These are phyloP conservation scores for Kwoniella mangroviensis DNA, from an alignment of 768 basidiomycete genomes.

Conservation along the genomic window DNA sequence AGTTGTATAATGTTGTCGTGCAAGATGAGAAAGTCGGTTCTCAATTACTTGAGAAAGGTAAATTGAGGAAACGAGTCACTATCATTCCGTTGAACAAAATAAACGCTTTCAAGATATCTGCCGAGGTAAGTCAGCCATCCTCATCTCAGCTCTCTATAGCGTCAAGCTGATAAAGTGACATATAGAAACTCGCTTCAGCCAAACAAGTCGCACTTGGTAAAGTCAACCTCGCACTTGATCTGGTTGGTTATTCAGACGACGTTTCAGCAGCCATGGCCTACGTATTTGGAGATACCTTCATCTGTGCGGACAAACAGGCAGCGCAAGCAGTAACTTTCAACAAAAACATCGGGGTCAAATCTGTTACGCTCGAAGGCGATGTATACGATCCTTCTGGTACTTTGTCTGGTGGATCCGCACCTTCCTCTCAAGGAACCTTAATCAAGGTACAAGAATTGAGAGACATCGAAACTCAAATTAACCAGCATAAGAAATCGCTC, in stretches of 20 bases:
- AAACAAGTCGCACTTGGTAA: constrained; percentile 74
- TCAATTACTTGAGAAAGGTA: constrained; percentile 75
- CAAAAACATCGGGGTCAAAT: constrained; percentile 70
- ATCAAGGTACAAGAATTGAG: constrained; percentile 82
- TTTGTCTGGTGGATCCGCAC: constrained; percentile 86
- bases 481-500: constrained; percentile 63
- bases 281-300: constrained; percentile 89
- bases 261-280: constrained; percentile 87
- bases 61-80: constrained; percentile 83
- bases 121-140: constrained; percentile 60
- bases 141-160: neutral
- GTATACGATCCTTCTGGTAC: constrained; percentile 96
- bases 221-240: constrained; percentile 82
- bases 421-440: constrained; percentile 70
- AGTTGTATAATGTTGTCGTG: constrained; percentile 91
- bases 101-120: constrained; percentile 64
- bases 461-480: constrained; percentile 68
- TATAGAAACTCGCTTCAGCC: constrained; percentile 78
- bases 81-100: constrained; percentile 95
- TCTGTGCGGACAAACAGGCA: constrained; percentile 84
- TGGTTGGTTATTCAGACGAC: constrained; percentile 79
- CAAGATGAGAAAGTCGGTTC: constrained; percentile 87
- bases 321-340: constrained; percentile 89
- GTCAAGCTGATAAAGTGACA: neutral
- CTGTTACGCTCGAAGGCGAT: constrained; percentile 92